A percentile compares a stretch with the other conserved stretches of the same genome.
Evolutionary conservation across 2,329 filamentous ascomycete genomes (phyloP).

Genomic region (Coniella vitis): DNA sequence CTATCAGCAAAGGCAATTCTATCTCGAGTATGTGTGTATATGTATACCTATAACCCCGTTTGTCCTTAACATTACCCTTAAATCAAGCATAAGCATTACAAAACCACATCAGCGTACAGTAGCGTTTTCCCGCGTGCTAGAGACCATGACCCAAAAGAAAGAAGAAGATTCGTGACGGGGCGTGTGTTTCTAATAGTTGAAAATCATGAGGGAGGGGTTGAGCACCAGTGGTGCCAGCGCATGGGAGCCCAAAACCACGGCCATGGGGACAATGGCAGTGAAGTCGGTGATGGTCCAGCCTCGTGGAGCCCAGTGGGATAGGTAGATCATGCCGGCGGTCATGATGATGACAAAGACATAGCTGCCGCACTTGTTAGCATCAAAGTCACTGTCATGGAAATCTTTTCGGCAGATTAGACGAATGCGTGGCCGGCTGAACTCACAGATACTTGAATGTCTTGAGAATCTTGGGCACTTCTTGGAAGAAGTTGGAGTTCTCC

Average conservation of each 20-base stretch:
- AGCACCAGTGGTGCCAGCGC: constrained; percentile 50
- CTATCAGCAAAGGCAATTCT: no score
- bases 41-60: no score
- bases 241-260: constrained; percentile 44
- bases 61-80: no score
- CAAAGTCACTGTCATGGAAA: background rate
- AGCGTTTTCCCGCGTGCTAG: no score
- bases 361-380: background rate
- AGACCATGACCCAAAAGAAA: no score
- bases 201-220: constrained; percentile 56
- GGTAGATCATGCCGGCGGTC: constrained; percentile 40
- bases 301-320: constrained; percentile 35
- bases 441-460: constrained; percentile 47
- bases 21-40: no score
- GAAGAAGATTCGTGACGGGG: no score
- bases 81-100: no score
- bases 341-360: constrained; percentile 19
- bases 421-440: constrained; percentile 22
- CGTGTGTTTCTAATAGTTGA: no score
- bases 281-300: constrained; percentile 51
- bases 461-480: constrained; percentile 47
- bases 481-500: constrained; percentile 48
- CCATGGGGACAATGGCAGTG: constrained; percentile 51
- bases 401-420: background rate
- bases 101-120: no score